Evolutionary conservation across 441 rosid species (phyloP).

Genomic region (Cnidoscolus chayamansa): DNA sequence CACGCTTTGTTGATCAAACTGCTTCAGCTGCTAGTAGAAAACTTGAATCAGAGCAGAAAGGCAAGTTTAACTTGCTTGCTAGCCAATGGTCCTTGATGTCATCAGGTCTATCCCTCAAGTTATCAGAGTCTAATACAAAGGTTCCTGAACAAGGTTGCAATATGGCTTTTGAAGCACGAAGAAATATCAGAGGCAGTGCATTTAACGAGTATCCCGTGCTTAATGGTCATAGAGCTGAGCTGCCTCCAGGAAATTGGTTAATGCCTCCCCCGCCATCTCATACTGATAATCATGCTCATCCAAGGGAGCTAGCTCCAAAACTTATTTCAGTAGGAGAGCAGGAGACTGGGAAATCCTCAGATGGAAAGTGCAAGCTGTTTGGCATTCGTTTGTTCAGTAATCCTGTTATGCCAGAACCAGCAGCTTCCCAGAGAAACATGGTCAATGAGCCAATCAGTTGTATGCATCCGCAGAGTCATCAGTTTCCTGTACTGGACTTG

Average conservation of each 20-base stretch:
- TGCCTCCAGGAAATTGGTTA: constrained; percentile 56
- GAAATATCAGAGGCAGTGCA: constrained; percentile 44
- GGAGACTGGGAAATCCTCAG: constrained; percentile 43
- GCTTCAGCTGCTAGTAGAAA: constrained; percentile 41
- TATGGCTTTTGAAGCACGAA: constrained; percentile 36
- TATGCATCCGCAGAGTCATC: constrained; percentile 29
- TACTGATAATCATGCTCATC: constrained; percentile 42
- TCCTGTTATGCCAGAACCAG: constrained; percentile 40
- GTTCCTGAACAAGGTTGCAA: constrained; percentile 40
- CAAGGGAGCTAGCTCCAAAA: constrained; percentile 42
- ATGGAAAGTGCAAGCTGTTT: constrained; percentile 77
- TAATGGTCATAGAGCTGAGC: constrained; percentile 51
- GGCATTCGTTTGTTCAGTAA: constrained; percentile 69
- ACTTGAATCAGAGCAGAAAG: constrained; percentile 46
- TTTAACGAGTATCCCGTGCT: constrained; percentile 46
- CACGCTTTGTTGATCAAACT: constrained; percentile 45
- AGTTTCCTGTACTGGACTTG: constrained; percentile 31
- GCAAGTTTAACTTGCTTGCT: constrained; percentile 44
- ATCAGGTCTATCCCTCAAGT: constrained; percentile 56
- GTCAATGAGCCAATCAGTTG: constrained; percentile 26
- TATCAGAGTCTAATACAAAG: constrained; percentile 44
- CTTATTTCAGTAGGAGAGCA: constrained; percentile 35
- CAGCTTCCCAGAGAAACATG: constrained; percentile 28
- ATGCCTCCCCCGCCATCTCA: constrained; percentile 58
- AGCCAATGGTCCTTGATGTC: constrained; percentile 58